Conservation (phyloP, 352 stramenopile species). For the Phytophthora nicotianae region DNA sequence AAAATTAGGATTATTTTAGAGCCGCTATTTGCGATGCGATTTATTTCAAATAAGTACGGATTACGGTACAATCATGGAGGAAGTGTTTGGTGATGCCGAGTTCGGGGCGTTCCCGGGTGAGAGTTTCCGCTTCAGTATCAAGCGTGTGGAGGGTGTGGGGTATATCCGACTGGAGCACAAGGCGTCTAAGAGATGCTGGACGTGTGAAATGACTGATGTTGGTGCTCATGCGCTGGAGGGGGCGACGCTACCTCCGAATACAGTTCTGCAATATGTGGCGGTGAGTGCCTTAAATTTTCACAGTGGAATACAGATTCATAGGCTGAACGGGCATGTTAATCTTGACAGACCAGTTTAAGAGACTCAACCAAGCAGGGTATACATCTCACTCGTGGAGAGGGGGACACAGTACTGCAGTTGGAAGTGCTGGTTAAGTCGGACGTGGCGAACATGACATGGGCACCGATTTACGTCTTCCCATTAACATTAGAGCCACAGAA, state of each 20-base stretch:
- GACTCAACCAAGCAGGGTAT: constrained; percentile 4
- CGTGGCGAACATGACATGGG: constrained; percentile 18
- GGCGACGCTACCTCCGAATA: constrained; percentile 17
- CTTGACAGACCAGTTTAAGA: constrained; percentile 22
- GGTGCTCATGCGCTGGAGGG: constrained; percentile 10
- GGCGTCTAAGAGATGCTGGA: constrained; percentile 15
- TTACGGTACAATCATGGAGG: constrained; percentile 16
- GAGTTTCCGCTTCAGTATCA: constrained; percentile 24
- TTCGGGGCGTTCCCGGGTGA: constrained; percentile 23
- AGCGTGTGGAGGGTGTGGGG: constrained; percentile 2
- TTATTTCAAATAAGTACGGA: no score
- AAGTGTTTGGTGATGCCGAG: constrained; percentile 17
- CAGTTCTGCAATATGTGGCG: constrained; percentile 25
- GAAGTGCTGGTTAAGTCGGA: constrained; percentile 22
- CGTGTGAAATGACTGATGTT: constrained; percentile 17
- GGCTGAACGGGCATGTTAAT: not conserved
- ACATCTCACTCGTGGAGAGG: constrained; percentile 7
- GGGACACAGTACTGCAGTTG: constrained; percentile 14
- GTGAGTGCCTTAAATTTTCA: constrained; percentile 5
- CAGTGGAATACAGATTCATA: not conserved
- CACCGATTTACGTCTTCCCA: constrained; percentile 19
- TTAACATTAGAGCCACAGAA: constrained; percentile 9
- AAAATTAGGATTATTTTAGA: no score
- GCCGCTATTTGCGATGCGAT: no score
- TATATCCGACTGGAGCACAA: constrained; percentile 16